Evolutionary conservation across 768 basidiomycete species (phyloP), one percentile per base, ranked within the genome.

Genomic region (Amanita muscaria): DNA sequence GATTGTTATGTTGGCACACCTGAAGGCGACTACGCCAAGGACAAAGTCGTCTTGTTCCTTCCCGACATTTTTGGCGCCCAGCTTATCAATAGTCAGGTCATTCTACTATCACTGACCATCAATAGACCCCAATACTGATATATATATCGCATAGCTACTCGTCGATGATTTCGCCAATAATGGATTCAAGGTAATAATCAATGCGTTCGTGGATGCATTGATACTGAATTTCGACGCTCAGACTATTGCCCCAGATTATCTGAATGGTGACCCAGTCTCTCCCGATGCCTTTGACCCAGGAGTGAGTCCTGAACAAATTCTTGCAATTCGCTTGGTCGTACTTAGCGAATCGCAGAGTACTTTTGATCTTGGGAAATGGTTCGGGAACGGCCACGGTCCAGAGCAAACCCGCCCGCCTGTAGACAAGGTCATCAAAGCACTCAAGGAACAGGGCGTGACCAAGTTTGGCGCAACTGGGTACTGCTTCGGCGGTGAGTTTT

Each of bases 401-500:
- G 65, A 55, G 0, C 31, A 56, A 6, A 75, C 73, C 1, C 73
- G 74, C 12, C 76, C 76, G 1, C 14, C 53, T 2, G 49, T 84
- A 23, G 70, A 84, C 61, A 74, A 70, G 42, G 75, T 82, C 37
- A 66, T 83, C 25, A 59, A 55, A 3, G 73, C 65, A 0, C 69
- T 88, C 49, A 79, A 77, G 55, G 72, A 61, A 27, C 54, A 73
- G 48, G 85, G 83, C 2, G 65, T 87, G 19, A 76, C 65, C 2
- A 58, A 57, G 5, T 70, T 88, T 45, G 82, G 64, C 0, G 76
- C 78, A 0, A 72, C 73, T 3, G 83, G 81, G 2, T 87, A 79
- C 65, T 88, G 86, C 64, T 79, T 73, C 44, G 80, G 82, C 46
- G 83, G 76, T 71, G 49, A 46, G 67, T 57, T 9, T 32, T 9